phyloP scores from a whole-genome alignment of 176 grass and related monocot species.

The Aegilops tauschii region DNA sequence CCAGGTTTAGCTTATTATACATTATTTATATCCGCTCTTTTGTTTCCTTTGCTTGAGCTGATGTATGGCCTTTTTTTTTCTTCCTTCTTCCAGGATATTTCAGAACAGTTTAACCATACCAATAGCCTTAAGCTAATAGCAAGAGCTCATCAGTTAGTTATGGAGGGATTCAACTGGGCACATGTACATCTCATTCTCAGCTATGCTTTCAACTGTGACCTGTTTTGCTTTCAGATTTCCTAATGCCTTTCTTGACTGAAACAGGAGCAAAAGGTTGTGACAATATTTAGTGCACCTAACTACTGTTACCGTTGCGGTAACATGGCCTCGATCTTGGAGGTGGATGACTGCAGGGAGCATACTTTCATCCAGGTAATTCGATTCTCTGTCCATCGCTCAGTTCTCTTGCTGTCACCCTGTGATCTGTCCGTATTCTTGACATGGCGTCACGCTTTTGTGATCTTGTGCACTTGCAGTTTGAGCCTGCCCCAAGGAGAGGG shows the following conservation, averaged over 20 bases:
- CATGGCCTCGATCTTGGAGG: constrained; percentile 79
- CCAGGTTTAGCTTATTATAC: constrained; percentile 30
- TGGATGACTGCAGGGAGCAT: constrained; percentile 71
- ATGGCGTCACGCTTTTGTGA: neutral
- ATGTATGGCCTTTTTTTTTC: neutral
- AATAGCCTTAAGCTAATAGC: constrained; percentile 71
- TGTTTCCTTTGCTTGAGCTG: neutral
- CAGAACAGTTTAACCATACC: constrained; percentile 73
- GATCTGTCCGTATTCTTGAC: neutral
- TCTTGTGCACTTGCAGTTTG: neutral
- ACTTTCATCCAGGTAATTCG: constrained; percentile 63
- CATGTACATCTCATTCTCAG: constrained; percentile 38
- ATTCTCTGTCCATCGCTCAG: neutral
- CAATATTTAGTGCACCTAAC: constrained; percentile 74
- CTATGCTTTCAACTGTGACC: neutral
- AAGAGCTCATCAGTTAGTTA: constrained; percentile 75
- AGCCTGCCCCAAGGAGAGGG: constrained; percentile 6
- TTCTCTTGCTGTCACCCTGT: neutral
- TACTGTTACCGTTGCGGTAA: constrained; percentile 73
- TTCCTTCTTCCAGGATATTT: constrained; percentile 50
- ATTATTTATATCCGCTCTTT: neutral
- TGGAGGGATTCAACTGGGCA: constrained; percentile 78
- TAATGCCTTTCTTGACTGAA: constrained; percentile 12
- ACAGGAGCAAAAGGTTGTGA: constrained; percentile 76
- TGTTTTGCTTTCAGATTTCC: neutral